These are phyloP conservation scores for Morella rubra DNA, from an alignment of 306 rosid species.

Conservation along the genomic window DNA sequence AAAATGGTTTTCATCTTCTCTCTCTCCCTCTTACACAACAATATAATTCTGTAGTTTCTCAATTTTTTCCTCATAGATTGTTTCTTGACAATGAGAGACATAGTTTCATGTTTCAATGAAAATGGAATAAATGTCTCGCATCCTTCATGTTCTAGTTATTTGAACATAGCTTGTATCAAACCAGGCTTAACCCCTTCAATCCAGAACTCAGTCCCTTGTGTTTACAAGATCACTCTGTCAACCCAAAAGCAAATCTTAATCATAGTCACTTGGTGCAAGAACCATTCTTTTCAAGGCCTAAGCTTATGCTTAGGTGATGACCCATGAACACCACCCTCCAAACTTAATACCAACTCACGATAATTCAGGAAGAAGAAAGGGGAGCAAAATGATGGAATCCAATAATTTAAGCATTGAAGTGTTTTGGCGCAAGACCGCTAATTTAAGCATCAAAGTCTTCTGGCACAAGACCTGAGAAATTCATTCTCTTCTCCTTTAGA, in stretches of 20 bases:
- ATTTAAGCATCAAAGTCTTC: too few species aligned
- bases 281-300: constrained; percentile 59
- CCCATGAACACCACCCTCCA: constrained; percentile 39
- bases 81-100: constrained; percentile 63
- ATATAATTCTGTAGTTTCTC: background rate
- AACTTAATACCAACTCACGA: constrained; percentile 68
- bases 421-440: constrained; percentile 70
- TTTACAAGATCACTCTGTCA: constrained; percentile 59
- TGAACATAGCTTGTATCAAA: constrained; percentile 54
- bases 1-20: too few species aligned
- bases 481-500: too few species aligned
- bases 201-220: constrained; percentile 60
- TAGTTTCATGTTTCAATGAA: constrained; percentile 78
- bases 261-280: constrained; percentile 66
- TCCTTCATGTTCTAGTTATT: constrained; percentile 80
- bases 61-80: constrained; percentile 5
- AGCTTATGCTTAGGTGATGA: constrained; percentile 52
- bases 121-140: constrained; percentile 61
- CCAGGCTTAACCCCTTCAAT: constrained; percentile 51
- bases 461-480: constrained; percentile 67
- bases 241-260: constrained; percentile 47
- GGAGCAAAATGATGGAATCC: constrained; percentile 56
- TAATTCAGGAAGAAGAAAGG: constrained; percentile 74
- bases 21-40: too few species aligned
- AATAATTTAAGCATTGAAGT: constrained; percentile 51